Conservation (phyloP, 169 alveolate species). For the Babesia microti region DNA sequence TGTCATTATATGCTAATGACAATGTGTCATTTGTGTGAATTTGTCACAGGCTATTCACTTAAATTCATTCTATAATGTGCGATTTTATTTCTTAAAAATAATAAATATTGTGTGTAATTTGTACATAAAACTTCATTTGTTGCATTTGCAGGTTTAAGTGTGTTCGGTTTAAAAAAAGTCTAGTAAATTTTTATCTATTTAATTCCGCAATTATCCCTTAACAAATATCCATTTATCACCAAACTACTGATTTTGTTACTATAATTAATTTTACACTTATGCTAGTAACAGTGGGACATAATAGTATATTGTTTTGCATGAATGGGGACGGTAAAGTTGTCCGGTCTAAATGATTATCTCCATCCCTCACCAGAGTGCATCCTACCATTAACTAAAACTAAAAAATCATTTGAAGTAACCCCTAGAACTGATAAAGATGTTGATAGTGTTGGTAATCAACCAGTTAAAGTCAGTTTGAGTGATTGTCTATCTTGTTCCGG, state of each 20-base stretch:
- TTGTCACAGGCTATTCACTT: neutral
- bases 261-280: neutral
- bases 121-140: too few species aligned
- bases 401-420: slow-evolving; percentile 19
- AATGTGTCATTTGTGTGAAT: too few species aligned
- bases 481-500: slow-evolving; percentile 90
- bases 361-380: slow-evolving; percentile 75
- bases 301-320: neutral
- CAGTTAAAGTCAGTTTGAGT: slow-evolving; percentile 70
- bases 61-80: neutral
- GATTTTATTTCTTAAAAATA: neutral
- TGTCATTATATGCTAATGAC: too few species aligned
- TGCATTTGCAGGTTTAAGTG: too few species aligned
- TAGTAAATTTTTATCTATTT: neutral
- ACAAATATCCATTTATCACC: neutral
- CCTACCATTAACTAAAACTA: slow-evolving; percentile 47
- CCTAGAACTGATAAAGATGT: slow-evolving; percentile 11
- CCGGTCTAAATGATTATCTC: slow-evolving; percentile 70
- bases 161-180: too few species aligned
- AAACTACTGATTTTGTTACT: neutral
- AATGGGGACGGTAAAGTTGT: slow-evolving; percentile 64
- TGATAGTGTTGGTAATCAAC: slow-evolving; percentile 5
- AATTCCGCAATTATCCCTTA: slow-evolving; percentile 1
- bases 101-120: neutral
- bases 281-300: neutral